Conservation (phyloP, 805 yeast species). For the Lipomyces yamadae region DNA sequence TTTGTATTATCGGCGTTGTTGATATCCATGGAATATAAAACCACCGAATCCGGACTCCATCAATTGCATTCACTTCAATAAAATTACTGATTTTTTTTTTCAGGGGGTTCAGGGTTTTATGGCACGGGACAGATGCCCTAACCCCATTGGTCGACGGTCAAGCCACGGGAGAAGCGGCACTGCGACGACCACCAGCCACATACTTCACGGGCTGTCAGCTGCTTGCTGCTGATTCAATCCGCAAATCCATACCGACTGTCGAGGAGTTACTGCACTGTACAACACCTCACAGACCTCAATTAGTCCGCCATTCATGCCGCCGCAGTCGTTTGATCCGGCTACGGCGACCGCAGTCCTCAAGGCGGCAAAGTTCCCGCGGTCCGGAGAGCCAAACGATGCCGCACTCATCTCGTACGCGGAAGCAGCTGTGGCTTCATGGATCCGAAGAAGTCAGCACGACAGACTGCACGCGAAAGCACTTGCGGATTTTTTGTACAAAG, state of each 20-base stretch:
- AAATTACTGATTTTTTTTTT: not conserved
- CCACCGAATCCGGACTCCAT: not conserved
- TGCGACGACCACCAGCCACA: not conserved
- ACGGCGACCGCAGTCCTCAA: conserved; percentile 27
- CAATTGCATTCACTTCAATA: too few relatives aligned
- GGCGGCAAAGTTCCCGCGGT: conserved; percentile 30
- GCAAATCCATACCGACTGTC: not conserved
- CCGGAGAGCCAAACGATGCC: conserved; percentile 35
- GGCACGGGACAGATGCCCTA: not conserved
- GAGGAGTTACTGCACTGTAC: not conserved
- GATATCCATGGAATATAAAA: not conserved
- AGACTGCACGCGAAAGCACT: conserved; percentile 29
- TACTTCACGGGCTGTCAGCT: not conserved
- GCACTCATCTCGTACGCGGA: conserved; percentile 30
- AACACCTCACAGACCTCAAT: conserved; percentile 2
- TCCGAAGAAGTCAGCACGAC: conserved; percentile 26
- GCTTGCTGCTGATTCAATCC: too few relatives aligned
- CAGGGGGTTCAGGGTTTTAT: not conserved
- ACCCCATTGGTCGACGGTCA: not conserved
- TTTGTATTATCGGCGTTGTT: not conserved
- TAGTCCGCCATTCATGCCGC: conserved; percentile 11
- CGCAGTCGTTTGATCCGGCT: conserved; percentile 32
- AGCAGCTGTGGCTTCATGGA: conserved; percentile 24
- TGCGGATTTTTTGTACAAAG: conserved; percentile 33
- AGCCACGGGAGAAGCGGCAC: not conserved